Evolutionary conservation across 768 basidiomycete species (phyloP).

Genomic region (Calvatia gigantea): DNA sequence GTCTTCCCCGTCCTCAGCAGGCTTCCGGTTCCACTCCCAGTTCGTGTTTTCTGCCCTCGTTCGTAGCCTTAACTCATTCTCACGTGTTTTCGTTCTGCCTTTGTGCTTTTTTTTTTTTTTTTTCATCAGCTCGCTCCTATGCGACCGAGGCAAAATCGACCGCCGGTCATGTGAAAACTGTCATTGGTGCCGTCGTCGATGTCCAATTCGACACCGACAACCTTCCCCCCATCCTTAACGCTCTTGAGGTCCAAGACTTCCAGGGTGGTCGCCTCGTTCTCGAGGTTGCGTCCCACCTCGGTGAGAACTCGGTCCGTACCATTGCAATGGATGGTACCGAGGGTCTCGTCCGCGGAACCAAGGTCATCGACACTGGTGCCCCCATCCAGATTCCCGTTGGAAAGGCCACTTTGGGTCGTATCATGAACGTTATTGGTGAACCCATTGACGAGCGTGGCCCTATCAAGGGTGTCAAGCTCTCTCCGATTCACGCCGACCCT

Average conservation of each 20-base stretch:
- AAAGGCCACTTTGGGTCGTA: conserved; percentile 90
- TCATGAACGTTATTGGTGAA: conserved; percentile 99
- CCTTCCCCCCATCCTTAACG: conserved; percentile 97
- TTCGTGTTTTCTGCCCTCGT: conserved; percentile 30
- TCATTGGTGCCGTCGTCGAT: conserved; percentile 99
- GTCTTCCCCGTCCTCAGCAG: conserved; percentile 46
- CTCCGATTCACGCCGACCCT: conserved; percentile 95
- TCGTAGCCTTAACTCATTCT: conserved; percentile 16
- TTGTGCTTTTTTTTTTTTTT: conserved; percentile 22
- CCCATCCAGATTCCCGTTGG: conserved; percentile 98
- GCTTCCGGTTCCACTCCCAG: conserved; percentile 49
- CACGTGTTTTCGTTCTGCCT: too few relatives aligned
- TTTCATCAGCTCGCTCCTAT: conserved; percentile 68
- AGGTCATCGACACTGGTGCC: conserved; percentile 93
- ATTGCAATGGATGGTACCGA: conserved; percentile 99
- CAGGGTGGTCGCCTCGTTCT: conserved; percentile 95
- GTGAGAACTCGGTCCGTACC: conserved; percentile 98
- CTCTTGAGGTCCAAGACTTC: conserved; percentile 96
- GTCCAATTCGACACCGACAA: conserved; percentile 95
- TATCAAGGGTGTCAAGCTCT: conserved; percentile 91
- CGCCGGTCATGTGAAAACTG: conserved; percentile 88
- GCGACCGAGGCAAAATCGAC: conserved; percentile 81
- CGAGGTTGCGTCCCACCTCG: conserved; percentile 97
- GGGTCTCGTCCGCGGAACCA: conserved; percentile 98
- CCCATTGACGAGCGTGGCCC: conserved; percentile 99